A percentile compares a stretch with the other conserved stretches of the same genome.
Evolutionary conservation across 352 stramenopile genomes (phyloP).

Genomic region (Phytophthora brassicae): DNA sequence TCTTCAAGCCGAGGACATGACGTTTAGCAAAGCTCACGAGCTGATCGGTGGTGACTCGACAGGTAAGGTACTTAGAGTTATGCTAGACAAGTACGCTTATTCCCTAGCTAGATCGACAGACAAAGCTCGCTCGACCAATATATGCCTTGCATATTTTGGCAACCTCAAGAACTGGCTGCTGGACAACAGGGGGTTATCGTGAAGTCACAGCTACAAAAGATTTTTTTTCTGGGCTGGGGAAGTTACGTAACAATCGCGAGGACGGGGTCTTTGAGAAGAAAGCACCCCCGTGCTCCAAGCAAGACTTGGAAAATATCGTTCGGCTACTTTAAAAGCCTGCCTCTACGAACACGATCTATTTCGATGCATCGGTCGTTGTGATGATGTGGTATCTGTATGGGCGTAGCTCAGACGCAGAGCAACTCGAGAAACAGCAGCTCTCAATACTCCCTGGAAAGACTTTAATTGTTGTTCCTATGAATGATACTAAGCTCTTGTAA

Average conservation of each 20-base stretch:
- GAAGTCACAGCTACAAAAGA: constrained; percentile 13
- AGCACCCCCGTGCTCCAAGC: constrained; percentile 7
- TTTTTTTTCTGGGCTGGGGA: constrained; percentile 6
- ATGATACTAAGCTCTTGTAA: too few relatives aligned
- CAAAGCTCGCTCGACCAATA: not conserved
- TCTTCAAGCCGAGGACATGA: constrained; percentile 1
- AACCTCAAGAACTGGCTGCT: constrained; percentile 1
- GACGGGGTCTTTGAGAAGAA: constrained; percentile 5
- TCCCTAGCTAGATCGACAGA: not conserved
- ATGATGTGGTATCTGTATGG: constrained; percentile 16
- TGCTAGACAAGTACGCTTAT: not conserved
- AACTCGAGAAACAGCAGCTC: constrained; percentile 22
- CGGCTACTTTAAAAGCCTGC: constrained; percentile 6
- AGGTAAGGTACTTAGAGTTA: not conserved
- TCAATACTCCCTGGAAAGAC: constrained; percentile 9
- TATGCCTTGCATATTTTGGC: not conserved
- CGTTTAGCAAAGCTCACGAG: not conserved
- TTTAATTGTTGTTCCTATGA: not conserved
- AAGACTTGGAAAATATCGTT: constrained; percentile 5
- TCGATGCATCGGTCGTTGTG: not conserved
- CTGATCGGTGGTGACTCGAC: not conserved
- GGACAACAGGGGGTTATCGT: constrained; percentile 9
- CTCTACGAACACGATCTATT: not conserved
- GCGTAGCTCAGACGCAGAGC: constrained; percentile 13
- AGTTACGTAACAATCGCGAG: constrained; percentile 13